A percentile compares a stretch with the other conserved stretches of the same genome.
phyloP scores from a whole-genome alignment of 495 filamentous ascomycete species.

The Penicillium manginii region DNA sequence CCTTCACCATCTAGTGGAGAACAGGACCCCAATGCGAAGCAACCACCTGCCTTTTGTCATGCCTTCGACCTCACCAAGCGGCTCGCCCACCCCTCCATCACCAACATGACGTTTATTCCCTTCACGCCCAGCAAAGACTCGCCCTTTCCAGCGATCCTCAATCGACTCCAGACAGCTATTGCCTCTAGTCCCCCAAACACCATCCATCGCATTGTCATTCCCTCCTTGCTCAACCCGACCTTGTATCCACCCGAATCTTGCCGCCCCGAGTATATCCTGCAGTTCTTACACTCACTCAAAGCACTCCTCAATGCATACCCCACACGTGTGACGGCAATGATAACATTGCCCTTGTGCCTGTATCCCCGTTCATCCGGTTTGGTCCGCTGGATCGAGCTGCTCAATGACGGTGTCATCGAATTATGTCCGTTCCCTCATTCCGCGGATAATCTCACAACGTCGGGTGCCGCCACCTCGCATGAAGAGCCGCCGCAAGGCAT shows the following conservation, averaged over 20 bases:
- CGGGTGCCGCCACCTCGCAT: conserved; percentile 52
- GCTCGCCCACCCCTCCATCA: conserved; percentile 60
- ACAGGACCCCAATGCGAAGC: conserved; percentile 25
- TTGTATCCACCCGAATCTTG: conserved; percentile 71
- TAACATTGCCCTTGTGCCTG: conserved; percentile 79
- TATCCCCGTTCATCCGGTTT: conserved; percentile 79
- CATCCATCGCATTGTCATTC: conserved; percentile 84
- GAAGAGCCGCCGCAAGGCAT: conserved; percentile 87
- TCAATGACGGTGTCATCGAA: conserved; percentile 86
- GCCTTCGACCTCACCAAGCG: conserved; percentile 89
- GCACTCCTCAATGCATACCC: conserved; percentile 71
- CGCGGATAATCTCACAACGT: conserved; percentile 58
- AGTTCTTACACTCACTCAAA: conserved; percentile 80
- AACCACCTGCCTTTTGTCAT: conserved; percentile 70
- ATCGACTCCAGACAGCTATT: conserved; percentile 61
- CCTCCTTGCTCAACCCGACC: conserved; percentile 79
- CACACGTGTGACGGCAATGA: conserved; percentile 68
- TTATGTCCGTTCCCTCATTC: conserved; percentile 81
- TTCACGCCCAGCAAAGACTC: conserved; percentile 55
- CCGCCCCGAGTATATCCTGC: conserved; percentile 72
- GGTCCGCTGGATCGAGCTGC: conserved; percentile 83
- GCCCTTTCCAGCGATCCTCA: conserved; percentile 67
- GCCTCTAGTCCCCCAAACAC: conserved; percentile 56
- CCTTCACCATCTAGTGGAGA: conserved; percentile 29
- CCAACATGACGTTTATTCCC: conserved; percentile 61